These are phyloP conservation scores for Aurinia saxatilis DNA, from an alignment of 345 rosid genomes.

Conservation along the genomic window DNA sequence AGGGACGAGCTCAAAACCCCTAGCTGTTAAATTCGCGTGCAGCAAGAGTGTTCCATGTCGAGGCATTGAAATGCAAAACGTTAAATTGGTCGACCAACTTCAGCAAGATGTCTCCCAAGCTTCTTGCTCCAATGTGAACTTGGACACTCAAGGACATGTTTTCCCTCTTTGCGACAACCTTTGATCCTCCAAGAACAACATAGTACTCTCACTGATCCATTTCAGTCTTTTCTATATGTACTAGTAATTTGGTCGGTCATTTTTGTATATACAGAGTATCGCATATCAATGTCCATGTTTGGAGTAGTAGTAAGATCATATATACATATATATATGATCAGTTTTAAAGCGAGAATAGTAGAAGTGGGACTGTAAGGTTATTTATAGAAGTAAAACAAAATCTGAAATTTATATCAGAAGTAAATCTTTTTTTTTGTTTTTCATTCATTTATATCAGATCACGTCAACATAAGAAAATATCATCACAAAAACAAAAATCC, in stretches of 20 bases:
- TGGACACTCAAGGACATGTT: conserved; percentile 30
- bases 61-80: conserved; percentile 49
- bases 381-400: not conserved
- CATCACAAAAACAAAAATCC: too few relatives aligned
- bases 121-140: conserved; percentile 49
- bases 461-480: too few relatives aligned
- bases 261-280: conserved; percentile 4
- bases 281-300: not conserved
- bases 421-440: too few relatives aligned
- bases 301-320: not conserved
- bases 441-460: too few relatives aligned
- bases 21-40: conserved; percentile 61
- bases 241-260: not conserved
- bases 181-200: not conserved
- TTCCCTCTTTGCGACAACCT: conserved; percentile 41
- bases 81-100: conserved; percentile 22
- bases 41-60: conserved; percentile 50
- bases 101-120: conserved; percentile 36
- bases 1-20: conserved; percentile 67
- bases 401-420: not conserved
- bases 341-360: not conserved
- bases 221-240: not conserved
- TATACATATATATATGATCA: too few relatives aligned
- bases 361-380: not conserved
- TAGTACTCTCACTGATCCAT: not conserved